Evolutionary conservation across 73 alveolate genomes (phyloP).

Genomic region (Symbiodinium natans): DNA sequence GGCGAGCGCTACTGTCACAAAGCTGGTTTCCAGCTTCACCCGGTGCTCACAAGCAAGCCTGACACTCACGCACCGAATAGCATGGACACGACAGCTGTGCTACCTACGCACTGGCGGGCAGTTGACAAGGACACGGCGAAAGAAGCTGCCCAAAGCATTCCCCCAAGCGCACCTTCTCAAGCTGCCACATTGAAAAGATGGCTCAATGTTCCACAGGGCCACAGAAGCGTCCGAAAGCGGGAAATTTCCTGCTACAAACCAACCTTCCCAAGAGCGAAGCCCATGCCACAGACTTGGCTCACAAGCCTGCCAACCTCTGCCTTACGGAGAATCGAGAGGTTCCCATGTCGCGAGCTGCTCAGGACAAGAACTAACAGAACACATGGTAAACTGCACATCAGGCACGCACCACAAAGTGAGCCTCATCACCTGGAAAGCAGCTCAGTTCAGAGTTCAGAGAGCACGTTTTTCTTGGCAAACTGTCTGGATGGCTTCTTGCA

Average conservation of each 20-base stretch:
- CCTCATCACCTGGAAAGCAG: slow-evolving; percentile 39
- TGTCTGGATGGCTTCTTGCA: background rate
- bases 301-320: slow-evolving; percentile 81
- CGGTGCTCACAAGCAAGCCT: slow-evolving; percentile 83
- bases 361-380: too few species aligned
- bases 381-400: background rate
- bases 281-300: slow-evolving; percentile 75
- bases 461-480: background rate
- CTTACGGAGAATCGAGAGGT: background rate
- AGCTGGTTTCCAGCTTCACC: slow-evolving; percentile 90
- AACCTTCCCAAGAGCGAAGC: slow-evolving; percentile 76
- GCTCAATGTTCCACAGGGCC: background rate
- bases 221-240: background rate
- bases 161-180: slow-evolving; percentile 45
- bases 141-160: slow-evolving; percentile 90
- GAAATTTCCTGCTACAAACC: background rate
- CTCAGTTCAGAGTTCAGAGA: background rate
- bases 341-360: background rate
- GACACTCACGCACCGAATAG: background rate
- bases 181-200: background rate
- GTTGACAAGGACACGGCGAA: background rate
- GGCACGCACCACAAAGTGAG: slow-evolving; percentile 39
- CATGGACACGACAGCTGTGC: background rate
- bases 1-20: slow-evolving; percentile 66
- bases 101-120: background rate